Evolutionary conservation across 805 yeast species (phyloP), one percentile per base, ranked within the genome.

Genomic region (Cyberlindnera japonica): DNA sequence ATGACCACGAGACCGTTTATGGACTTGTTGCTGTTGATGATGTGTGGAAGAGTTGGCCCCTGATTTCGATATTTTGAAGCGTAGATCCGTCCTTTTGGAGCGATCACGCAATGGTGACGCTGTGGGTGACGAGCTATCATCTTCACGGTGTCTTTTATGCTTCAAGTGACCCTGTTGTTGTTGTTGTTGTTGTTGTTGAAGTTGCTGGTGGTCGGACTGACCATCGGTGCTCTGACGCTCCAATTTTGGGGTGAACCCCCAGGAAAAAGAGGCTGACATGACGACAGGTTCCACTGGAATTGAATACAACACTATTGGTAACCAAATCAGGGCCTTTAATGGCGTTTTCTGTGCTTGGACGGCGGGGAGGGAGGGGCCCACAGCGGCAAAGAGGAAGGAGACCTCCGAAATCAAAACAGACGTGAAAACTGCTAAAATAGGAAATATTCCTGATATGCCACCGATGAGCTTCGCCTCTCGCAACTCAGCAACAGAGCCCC

Each of bases 221-320:
- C 12, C 11, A 22, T 28, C 11, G 33, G 22, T 18, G 12, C 6
- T 17, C 14, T 5, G 22, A n/a, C 14, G 22, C 39, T 21, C 45
- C 27, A 47, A 41, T 37, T 49, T 56, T 35, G 52, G 53, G 27
- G 38, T 46, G 37, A 50, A 50, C 4, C 53, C 59, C 59, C 59
- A 54, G 3, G 59, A 48, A 14, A 54, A 52, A 7, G 55, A 32
- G 12, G 37, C 30, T 18, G 38, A 28, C 33, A 28, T 27, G 30
- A 15, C 28, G n/a, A n/a, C n/a, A n/a, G n/a, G n/a, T n/a, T n/a
- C n/a, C n/a, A n/a, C n/a, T n/a, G n/a, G n/a, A n/a, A n/a, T n/a
- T n/a, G n/a, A n/a, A n/a, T n/a, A n/a, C n/a, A n/a, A n/a, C n/a
- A n/a, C n/a, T n/a, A n/a, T n/a, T n/a, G n/a, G n/a, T n/a, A n/a